Evolutionary conservation across 2,329 filamentous ascomycete species (phyloP), one percentile per base, ranked within the genome.

Genomic region (Fusarium liriodendri): DNA sequence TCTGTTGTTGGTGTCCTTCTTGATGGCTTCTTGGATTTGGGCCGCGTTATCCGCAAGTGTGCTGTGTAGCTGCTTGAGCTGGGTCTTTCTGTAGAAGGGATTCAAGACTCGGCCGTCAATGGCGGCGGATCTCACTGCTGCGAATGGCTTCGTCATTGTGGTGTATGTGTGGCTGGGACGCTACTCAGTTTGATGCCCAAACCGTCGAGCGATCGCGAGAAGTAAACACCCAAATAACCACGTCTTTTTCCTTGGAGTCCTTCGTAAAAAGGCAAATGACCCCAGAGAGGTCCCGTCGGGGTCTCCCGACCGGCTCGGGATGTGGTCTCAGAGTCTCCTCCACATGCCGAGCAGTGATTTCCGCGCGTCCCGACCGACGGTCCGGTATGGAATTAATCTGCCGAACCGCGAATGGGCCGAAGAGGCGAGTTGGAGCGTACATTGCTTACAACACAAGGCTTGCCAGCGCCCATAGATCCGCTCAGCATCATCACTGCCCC

Each of bases 61-160:
- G n/a, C 20, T 62, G 33, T 77, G 75, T 6, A 77, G 65, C 18
- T 52, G 55, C 4, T 66, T 58, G 1, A 77, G 42, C 25, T 76
- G 75, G 11, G 66, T 67, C 13, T 77, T 77, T n/a, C 70, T 69
- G 42, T 74, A 77, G 59, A 73, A 69, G 2, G 71, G 71, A 10
- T 77, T 77, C 16, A 73, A 69, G 2, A 63, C 42, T 4, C 75
- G 68, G 60, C 75, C 75, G 37, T 77, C 75, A 1, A 73, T 61
- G 47, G 72, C 69, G 13, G 75, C 58, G 14, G 75, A 74, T 22
- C 72, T 72, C 27, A 74, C 52, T 47, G 69, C 64, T 40, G 66
- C 29, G 18, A 74, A 69, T 63, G 69, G 64, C 54, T 67, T 77
- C 7, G 70, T 67, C 75, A 77, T 77, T 65, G 50, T 58, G 57